A percentile compares a stretch with the other conserved stretches of the same genome.
phyloP scores from a whole-genome alignment of 1,284 basidiomycete species.

The Xerocomus nothofagi region DNA sequence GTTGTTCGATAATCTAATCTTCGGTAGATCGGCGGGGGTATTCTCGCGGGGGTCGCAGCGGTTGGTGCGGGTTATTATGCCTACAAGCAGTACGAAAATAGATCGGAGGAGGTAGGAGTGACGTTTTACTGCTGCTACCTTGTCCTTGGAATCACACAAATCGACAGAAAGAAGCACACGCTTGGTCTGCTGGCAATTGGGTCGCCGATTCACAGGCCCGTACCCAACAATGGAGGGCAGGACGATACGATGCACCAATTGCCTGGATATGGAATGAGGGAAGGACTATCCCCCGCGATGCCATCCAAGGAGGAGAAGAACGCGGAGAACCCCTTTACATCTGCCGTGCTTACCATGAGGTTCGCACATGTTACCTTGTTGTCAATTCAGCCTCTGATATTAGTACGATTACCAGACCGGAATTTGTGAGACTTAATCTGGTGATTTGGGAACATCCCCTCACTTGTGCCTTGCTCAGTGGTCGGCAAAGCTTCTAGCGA shows the following conservation, averaged over 20 bases:
- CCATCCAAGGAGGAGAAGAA: constrained; percentile 58
- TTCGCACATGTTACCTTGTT: constrained; percentile 31
- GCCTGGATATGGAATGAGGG: constrained; percentile 65
- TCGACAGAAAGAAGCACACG: constrained; percentile 49
- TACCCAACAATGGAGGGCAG: constrained; percentile 50
- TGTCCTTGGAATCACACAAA: not conserved
- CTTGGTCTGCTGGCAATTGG: constrained; percentile 58
- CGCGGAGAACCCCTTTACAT: constrained; percentile 53
- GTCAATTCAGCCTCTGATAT: constrained; percentile 10
- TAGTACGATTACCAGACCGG: constrained; percentile 42
- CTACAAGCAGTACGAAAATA: constrained; percentile 57
- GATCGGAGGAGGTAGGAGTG: constrained; percentile 52
- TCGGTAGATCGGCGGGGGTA: constrained; percentile 60
- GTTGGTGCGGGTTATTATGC: constrained; percentile 53
- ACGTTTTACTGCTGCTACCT: not conserved
- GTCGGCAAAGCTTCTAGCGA: constrained; percentile 62
- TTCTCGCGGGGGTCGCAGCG: constrained; percentile 52
- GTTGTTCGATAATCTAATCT: constrained; percentile 4
- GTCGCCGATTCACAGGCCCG: constrained; percentile 54
- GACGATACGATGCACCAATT: constrained; percentile 44
- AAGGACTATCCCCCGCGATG: constrained; percentile 55
- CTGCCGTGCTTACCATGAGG: constrained; percentile 59
- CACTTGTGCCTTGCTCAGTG: constrained; percentile 40
- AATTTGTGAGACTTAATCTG: constrained; percentile 45
- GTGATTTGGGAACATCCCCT: not conserved